Conservation (phyloP, 2,329 filamentous ascomycete genomes). For the Chaetothyriales sp. region DNA sequence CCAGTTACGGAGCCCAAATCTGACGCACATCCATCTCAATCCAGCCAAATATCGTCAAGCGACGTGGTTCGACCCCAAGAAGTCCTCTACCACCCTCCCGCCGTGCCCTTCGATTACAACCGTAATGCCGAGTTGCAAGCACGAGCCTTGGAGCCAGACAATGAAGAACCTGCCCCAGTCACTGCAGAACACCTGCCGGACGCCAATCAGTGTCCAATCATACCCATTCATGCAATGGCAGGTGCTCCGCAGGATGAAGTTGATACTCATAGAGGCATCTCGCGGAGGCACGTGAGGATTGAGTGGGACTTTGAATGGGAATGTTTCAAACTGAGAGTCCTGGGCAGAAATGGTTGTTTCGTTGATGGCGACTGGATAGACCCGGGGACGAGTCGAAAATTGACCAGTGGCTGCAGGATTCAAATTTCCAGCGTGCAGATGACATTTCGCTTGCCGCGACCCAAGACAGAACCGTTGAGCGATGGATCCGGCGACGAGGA, state of each 20-base stretch:
- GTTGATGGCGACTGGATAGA: conserved; percentile 39
- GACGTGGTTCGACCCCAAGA: conserved; percentile 17
- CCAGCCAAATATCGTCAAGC: conserved; percentile 14
- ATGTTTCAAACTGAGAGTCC: conserved; percentile 45
- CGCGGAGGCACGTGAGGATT: conserved; percentile 48
- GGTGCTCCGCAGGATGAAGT: conserved; percentile 25
- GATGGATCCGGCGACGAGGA: conserved; percentile 14
- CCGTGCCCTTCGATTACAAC: conserved; percentile 17
- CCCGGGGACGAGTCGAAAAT: conserved; percentile 32
- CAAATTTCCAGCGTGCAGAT: conserved; percentile 33
- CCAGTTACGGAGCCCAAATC: conserved; percentile 1
- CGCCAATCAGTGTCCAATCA: conserved; percentile 24
- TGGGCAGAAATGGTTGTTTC: conserved; percentile 46
- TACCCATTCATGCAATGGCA: conserved; percentile 44
- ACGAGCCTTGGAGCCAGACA: conserved; percentile 10
- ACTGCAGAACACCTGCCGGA: conserved; percentile 18
- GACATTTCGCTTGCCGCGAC: conserved; percentile 14
- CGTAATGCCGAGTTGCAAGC: conserved; percentile 13
- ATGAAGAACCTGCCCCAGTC: conserved; percentile 18
- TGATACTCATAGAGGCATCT: conserved; percentile 45
- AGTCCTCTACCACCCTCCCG: conserved; percentile 14
- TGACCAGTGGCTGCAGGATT: conserved; percentile 46
- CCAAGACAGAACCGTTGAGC: conserved; percentile 6
- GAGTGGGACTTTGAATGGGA: conserved; percentile 45
- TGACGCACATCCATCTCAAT: conserved; percentile 9